Base-by-base conservation (phyloP, 345 rosid genomes). In the Noccaea caerulescens region DNA sequence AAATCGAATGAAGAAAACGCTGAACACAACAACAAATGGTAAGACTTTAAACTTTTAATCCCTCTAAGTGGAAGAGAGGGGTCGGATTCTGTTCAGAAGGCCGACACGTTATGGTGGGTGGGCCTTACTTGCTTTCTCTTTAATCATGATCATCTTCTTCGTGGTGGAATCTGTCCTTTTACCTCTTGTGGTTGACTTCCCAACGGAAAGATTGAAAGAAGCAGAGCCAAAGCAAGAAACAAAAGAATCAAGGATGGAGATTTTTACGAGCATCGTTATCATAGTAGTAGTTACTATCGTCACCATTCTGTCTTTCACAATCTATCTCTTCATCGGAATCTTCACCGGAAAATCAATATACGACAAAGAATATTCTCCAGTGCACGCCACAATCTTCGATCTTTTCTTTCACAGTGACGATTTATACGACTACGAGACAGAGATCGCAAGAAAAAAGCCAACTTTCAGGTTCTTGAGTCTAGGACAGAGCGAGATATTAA, bases 401-500 rank as follows among this genome's bases (percentile, higher is more conserved):
- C 85, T 66, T 55, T 66, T 81, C 44, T 34, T 85, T 32, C 73
- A 86, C 80, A 76, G 80, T 52, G 72, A 81, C 67, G 32, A 63
- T 3, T 69, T 92, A 14, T 85, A 85, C 30, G 96, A 92, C 71
- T 38, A 85, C 79, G 89, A 80, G 47, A 75, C 87, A 4, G 64
- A 83, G 55, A 46, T 78, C 0, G 91, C 87, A 20, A 81, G 42
- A n/a, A 71, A 14, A 18, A 79, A 69, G 3, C 82, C 68, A 3
- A 88, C 95, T 10, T 90, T 49, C 41, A 72, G 92, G 78, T 87
- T 89, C 53, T 83, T 92, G 4, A 69, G 68, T 2, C 78, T 76
- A 1, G 69, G 59, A 6, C 78, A 53, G 12, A 89, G 91, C 66
- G 79, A 76, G 45, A 6, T 86, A 6, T 80, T 66, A 80, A 88